Conservation (phyloP, 176 grass and related monocot species). For the Puya raimondii region DNA sequence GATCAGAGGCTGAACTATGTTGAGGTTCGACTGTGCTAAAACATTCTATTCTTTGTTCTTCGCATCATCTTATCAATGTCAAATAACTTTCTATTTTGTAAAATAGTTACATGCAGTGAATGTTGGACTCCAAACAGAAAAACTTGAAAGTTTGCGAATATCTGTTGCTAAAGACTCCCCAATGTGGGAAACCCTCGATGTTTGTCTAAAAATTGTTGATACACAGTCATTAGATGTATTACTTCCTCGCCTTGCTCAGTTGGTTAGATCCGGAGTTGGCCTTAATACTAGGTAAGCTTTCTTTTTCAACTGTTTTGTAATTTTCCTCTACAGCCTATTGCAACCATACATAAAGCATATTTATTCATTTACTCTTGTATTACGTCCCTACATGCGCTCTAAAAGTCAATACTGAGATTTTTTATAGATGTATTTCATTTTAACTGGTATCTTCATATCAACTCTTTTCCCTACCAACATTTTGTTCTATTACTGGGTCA, state of each 20-base stretch:
- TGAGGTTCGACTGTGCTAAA: slow-evolving; percentile 50
- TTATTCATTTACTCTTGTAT: too few relatives aligned
- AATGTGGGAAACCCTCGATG: slow-evolving; percentile 99
- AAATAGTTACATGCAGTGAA: slow-evolving; percentile 87
- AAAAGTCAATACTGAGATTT: too few relatives aligned
- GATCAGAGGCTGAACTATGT: slow-evolving; percentile 98
- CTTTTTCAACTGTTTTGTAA: neutral
- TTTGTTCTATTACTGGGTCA: too few relatives aligned
- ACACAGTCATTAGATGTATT: slow-evolving; percentile 64
- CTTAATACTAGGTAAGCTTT: slow-evolving; percentile 83
- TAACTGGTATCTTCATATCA: too few relatives aligned
- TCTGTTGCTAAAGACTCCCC: slow-evolving; percentile 98
- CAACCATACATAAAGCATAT: neutral
- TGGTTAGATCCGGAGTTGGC: slow-evolving; percentile 87
- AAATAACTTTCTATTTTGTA: slow-evolving; percentile 27
- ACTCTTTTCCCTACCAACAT: too few relatives aligned
- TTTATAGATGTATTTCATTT: too few relatives aligned
- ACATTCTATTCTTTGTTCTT: neutral
- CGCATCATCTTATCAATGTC: neutral
- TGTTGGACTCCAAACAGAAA: slow-evolving; percentile 83
- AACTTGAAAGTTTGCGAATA: slow-evolving; percentile 78
- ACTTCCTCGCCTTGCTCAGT: slow-evolving; percentile 79
- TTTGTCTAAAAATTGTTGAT: slow-evolving; percentile 86
- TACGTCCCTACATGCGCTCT: too few relatives aligned
- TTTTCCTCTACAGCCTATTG: neutral